These are phyloP conservation scores for Saccharomycopsis hybrid DNA, from an alignment of 1,139 yeast genomes.

Conservation along the genomic window DNA sequence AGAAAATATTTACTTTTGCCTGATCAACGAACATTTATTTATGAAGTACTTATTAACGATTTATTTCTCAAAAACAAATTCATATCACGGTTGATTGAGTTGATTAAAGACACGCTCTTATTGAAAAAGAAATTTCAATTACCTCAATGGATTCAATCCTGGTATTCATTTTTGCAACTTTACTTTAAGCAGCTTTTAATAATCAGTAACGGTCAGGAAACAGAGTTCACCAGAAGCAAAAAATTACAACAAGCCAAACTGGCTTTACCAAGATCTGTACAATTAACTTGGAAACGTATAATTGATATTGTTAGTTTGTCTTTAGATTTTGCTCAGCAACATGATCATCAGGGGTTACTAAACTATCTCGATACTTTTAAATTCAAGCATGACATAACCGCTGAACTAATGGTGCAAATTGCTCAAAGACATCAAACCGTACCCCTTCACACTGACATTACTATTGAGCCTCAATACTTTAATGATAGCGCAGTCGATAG, in stretches of 20 bases:
- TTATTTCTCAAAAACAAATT: slow-evolving; percentile 10
- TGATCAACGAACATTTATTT: too few relatives aligned
- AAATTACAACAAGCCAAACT: not conserved
- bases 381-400: not conserved
- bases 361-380: not conserved
- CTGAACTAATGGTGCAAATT: too few relatives aligned
- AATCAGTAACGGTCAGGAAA: too few relatives aligned
- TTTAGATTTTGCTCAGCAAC: not conserved
- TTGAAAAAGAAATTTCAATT: not conserved
- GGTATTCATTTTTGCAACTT: slow-evolving; percentile 5
- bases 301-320: slow-evolving; percentile 4
- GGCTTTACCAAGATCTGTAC: not conserved
- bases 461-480: not conserved
- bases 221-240: too few relatives aligned
- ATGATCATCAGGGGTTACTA: not conserved
- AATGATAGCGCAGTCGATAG: not conserved
- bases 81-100: slow-evolving; percentile 1
- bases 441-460: too few relatives aligned
- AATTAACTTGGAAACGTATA: not conserved
- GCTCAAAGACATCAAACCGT: too few relatives aligned
- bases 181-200: not conserved
- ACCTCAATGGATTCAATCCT: slow-evolving; percentile 8
- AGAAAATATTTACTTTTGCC: too few relatives aligned
- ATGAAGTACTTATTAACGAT: not conserved
- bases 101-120: not conserved